Evolutionary conservation across 352 stramenopile genomes (phyloP).

Genomic region (Pythium monospermum): DNA sequence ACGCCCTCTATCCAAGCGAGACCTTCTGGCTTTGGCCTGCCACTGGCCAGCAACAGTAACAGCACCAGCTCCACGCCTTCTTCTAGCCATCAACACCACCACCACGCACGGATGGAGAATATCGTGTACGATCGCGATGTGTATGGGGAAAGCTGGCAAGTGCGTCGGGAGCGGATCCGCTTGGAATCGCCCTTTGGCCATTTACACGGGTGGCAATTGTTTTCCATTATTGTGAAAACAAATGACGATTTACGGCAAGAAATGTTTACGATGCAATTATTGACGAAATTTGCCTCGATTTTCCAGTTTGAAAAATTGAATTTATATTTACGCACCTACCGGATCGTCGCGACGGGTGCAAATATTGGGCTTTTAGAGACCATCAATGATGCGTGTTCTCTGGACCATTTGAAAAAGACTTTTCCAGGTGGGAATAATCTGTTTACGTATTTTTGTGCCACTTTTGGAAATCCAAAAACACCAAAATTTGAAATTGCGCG

Average conservation of each 20-base stretch:
- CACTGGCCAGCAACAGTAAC: constrained; percentile 2
- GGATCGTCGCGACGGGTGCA: constrained; percentile 92
- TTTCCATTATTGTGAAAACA: constrained; percentile 96
- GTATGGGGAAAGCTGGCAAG: constrained; percentile 73
- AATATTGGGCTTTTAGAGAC: constrained; percentile 95
- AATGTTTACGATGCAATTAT: constrained; percentile 96
- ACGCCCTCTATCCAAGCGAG: constrained; percentile 14
- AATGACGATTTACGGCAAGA: constrained; percentile 98
- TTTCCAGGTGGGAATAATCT: constrained; percentile 84
- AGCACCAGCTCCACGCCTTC: constrained; percentile 8
- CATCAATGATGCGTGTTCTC: constrained; percentile 93
- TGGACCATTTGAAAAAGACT: constrained; percentile 96
- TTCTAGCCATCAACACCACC: too few species aligned
- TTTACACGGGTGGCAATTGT: constrained; percentile 84
- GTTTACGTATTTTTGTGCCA: constrained; percentile 85
- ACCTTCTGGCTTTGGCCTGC: constrained; percentile 13
- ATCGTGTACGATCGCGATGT: constrained; percentile 78
- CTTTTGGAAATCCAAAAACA: constrained; percentile 40
- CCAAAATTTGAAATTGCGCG: constrained; percentile 66
- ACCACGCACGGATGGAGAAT: constrained; percentile 39
- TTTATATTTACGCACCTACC: constrained; percentile 93
- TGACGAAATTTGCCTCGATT: constrained; percentile 92
- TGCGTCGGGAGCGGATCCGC: constrained; percentile 52
- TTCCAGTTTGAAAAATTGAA: constrained; percentile 90
- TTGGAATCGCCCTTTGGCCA: constrained; percentile 70